phyloP scores from a whole-genome alignment of 768 basidiomycete genomes.

The Clitopilus hobsonii region DNA sequence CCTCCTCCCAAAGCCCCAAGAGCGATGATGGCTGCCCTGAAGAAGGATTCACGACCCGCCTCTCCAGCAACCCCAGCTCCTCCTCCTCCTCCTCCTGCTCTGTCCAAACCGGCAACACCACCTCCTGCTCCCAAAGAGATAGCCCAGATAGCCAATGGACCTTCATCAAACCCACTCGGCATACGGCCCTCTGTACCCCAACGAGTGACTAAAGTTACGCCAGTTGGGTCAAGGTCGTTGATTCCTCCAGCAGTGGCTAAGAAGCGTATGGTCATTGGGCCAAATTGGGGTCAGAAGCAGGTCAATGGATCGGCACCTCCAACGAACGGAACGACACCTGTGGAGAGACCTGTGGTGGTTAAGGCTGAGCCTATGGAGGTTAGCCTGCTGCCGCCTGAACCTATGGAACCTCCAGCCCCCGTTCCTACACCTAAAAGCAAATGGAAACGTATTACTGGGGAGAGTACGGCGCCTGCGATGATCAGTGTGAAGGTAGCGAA shows the following conservation, averaged over 20 bases:
- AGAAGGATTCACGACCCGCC: not conserved
- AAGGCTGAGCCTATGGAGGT: conserved; percentile 10
- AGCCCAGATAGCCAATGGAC: conserved; percentile 34
- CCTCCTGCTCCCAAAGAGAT: conserved; percentile 32
- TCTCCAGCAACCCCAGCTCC: not conserved
- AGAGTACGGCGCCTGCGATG: conserved; percentile 1
- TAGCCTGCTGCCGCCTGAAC: conserved; percentile 20
- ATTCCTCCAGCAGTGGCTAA: conserved; percentile 16
- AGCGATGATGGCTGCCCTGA: not conserved
- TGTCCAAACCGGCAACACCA: conserved; percentile 13
- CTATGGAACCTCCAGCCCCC: conserved; percentile 12
- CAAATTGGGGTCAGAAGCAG: conserved; percentile 39
- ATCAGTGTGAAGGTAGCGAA: not conserved
- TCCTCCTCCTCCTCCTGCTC: too few species aligned
- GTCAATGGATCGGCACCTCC: conserved; percentile 10
- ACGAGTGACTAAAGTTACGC: conserved; percentile 12
- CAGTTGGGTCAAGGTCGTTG: conserved; percentile 20
- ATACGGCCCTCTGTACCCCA: conserved; percentile 41
- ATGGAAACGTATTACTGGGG: conserved; percentile 25
- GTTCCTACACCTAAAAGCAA: conserved; percentile 13
- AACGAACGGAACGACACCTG: not conserved
- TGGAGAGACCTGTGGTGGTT: not conserved
- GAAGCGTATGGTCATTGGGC: conserved; percentile 42
- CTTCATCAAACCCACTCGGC: conserved; percentile 47
- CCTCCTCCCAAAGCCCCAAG: not conserved